Conservation (phyloP, 164 flowering plant species). For the Kingdonia uniflora region DNA sequence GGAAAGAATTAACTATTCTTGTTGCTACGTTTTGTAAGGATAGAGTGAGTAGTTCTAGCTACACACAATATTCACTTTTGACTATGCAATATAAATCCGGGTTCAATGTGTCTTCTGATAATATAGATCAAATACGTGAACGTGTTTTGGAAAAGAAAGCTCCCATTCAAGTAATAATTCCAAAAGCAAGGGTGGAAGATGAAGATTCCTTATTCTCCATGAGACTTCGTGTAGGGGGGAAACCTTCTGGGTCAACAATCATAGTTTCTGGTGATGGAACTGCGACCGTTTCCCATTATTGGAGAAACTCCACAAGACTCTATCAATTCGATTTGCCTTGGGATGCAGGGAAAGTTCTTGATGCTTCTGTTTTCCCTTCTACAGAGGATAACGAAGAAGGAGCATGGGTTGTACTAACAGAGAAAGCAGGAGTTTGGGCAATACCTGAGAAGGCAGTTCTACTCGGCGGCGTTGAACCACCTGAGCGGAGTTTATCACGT, state of each 20-base stretch:
- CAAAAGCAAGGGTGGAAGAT: slow-evolving; percentile 89
- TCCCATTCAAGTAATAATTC: slow-evolving; percentile 76
- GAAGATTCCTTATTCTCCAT: slow-evolving; percentile 77
- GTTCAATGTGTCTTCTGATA: slow-evolving; percentile 19
- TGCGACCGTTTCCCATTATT: slow-evolving; percentile 62
- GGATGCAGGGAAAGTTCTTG: slow-evolving; percentile 93
- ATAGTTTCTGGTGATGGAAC: slow-evolving; percentile 92
- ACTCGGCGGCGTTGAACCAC: slow-evolving; percentile 92
- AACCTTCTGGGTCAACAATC: slow-evolving; percentile 75
- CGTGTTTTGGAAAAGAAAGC: slow-evolving; percentile 71
- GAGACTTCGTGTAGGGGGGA: slow-evolving; percentile 81
- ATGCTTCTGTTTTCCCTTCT: slow-evolving; percentile 83
- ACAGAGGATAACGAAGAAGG: slow-evolving; percentile 66
- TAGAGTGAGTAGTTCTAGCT: slow-evolving; percentile 66
- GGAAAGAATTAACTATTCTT: slow-evolving; percentile 69
- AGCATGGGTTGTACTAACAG: slow-evolving; percentile 82
- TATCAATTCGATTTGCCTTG: slow-evolving; percentile 88
- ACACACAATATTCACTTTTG: slow-evolving; percentile 77
- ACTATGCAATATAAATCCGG: slow-evolving; percentile 70
- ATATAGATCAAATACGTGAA: slow-evolving; percentile 16
- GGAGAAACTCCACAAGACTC: slow-evolving; percentile 55
- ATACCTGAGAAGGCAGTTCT: slow-evolving; percentile 91
- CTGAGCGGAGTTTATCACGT: slow-evolving; percentile 84
- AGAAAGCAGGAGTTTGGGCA: slow-evolving; percentile 96
- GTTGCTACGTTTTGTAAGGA: slow-evolving; percentile 85